A percentile compares a stretch with the other conserved stretches of the same genome.
These are phyloP conservation scores for Hygrophoropsis aurantiaca DNA, from an alignment of 768 basidiomycete species.

Conservation along the genomic window DNA sequence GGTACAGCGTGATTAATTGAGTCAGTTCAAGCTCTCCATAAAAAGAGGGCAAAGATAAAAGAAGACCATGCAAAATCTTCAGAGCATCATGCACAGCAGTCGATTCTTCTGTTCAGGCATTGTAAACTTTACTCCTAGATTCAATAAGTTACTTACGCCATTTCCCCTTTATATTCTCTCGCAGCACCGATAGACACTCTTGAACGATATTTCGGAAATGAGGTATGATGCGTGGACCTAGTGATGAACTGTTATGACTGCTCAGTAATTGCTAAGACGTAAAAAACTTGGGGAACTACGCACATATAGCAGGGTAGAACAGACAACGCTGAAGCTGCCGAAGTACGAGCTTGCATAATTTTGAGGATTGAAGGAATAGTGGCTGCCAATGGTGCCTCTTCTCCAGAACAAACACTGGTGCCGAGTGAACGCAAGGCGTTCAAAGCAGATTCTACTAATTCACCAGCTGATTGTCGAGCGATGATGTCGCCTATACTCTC, in stretches of 20 bases:
- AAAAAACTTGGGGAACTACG: conserved; percentile 10
- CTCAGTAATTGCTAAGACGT: conserved; percentile 8
- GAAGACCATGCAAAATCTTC: conserved; percentile 62
- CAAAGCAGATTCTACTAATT: conserved; percentile 49
- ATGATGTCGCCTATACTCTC: conserved; percentile 50
- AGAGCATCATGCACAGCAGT: conserved; percentile 34
- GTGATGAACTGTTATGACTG: conserved; percentile 49
- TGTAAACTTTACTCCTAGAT: not conserved
- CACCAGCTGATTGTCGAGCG: conserved; percentile 37
- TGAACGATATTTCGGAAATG: conserved; percentile 72
- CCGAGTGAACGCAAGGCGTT: conserved; percentile 61
- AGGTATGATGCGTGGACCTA: conserved; percentile 89
- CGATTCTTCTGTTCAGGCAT: conserved; percentile 25
- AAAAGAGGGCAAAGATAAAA: conserved; percentile 80
- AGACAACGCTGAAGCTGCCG: conserved; percentile 45
- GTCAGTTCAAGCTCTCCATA: conserved; percentile 64
- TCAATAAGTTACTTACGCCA: conserved; percentile 29
- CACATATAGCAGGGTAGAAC: conserved; percentile 67
- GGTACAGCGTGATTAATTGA: conserved; percentile 54
- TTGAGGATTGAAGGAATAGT: conserved; percentile 59
- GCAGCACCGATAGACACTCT: conserved; percentile 51
- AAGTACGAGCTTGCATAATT: conserved; percentile 40
- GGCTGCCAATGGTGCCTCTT: conserved; percentile 63
- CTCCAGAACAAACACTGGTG: conserved; percentile 55
- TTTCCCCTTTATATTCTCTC: conserved; percentile 33